Base-by-base conservation (phyloP, 352 stramenopile genomes). In the Globisporangium abappressorium region DNA sequence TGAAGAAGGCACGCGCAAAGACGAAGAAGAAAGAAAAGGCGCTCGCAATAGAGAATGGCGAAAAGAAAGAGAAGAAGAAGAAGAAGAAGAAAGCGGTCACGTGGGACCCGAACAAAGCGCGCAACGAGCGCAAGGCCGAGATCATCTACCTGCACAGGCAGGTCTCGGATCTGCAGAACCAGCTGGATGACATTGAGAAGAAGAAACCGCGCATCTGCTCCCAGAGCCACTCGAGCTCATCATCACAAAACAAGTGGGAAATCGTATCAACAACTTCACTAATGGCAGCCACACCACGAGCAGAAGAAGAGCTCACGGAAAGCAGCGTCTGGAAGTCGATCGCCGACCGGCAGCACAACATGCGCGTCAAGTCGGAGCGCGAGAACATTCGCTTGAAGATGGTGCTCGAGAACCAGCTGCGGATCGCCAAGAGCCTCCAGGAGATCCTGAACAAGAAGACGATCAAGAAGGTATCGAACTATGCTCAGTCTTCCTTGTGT, bases 331-430 rank as follows among this genome's bases (percentile, higher is more conserved):
- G 62, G 62, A 15, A 60, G 11, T 38, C 62, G 20, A 61, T 68
- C 43, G 46, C 55, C 14, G 24, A 4, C 20, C 55, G 41, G 9
- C 55, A 64, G 54, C 57, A 43, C 38, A 30, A 30, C 20, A 24
- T 51, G 34, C 64, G 36, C 33, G 36, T 36, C 43, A 24, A 33
- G 20, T 56, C 75, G 6, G 77, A 87, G 64, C 73, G 70, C 6
- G 79, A 90, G 70, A 87, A 89, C 62, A 73, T 73, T 6, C 76
- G 73, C 22, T 69, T 90, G 5, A 87, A 84, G 60, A 61, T 77
- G 0, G 76, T 84, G 34, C 70, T 90, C 6, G 77, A 85, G 59
- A 76, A 71, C 1, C 79, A 87, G 69, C 70, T 83, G 57, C 77
- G 84, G 60, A 57, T 84, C 54, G 71, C 75, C 14, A 75, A 74